A percentile compares a stretch with the other conserved stretches of the same genome.
These are phyloP conservation scores for Hypoxylon sp. DNA, from an alignment of 2,329 filamentous ascomycete species.

Conservation along the genomic window DNA sequence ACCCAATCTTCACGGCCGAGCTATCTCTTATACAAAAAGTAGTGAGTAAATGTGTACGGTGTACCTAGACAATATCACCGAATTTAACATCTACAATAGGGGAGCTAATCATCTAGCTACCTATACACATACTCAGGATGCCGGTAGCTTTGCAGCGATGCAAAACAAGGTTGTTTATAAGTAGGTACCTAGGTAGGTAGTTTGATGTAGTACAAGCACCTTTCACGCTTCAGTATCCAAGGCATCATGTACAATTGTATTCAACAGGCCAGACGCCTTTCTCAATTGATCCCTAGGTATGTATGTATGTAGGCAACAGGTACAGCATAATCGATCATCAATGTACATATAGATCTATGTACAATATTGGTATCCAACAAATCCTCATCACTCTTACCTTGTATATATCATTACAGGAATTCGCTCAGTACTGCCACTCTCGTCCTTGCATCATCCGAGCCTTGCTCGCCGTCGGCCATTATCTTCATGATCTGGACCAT, in stretches of 20 bases:
- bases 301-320: not conserved
- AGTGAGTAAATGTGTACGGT: no score
- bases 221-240: no score
- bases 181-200: no score
- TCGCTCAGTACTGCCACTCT: conserved; percentile 72
- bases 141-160: no score
- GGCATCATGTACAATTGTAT: not conserved
- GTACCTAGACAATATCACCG: no score
- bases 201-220: no score
- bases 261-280: conserved; percentile 1
- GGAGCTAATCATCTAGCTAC: no score
- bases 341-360: conserved; percentile 32
- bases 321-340: conserved; percentile 9
- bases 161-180: no score
- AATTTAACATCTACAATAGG: no score
- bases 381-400: not conserved
- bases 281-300: not conserved
- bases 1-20: no score
- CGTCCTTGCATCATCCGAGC: conserved; percentile 72
- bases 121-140: no score
- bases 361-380: conserved; percentile 21
- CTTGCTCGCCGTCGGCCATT: conserved; percentile 69
- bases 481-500: conserved; percentile 76
- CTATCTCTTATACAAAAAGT: no score
- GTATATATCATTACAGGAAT: conserved; percentile 59